Percentiles rank a stretch among this genome's conserved stretches.
These are phyloP conservation scores for Saturnispora hagleri DNA, from an alignment of 805 yeast genomes.

Conservation along the genomic window DNA sequence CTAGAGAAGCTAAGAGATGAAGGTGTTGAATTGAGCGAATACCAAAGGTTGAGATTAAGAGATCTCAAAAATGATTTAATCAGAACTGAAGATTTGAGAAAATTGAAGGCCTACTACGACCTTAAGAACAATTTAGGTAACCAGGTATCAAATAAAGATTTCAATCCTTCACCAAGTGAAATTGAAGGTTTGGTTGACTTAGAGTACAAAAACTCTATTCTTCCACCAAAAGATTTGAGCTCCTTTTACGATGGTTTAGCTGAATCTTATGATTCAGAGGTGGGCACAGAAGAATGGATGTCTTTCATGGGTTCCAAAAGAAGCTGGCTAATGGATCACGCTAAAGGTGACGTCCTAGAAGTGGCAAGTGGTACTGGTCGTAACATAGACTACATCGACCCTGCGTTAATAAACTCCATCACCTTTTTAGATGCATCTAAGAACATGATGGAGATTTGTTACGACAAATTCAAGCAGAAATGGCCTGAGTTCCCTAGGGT, in stretches of 20 bases:
- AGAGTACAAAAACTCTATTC: constrained; percentile 33
- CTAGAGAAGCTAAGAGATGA: constrained; percentile 23
- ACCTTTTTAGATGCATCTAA: constrained; percentile 81
- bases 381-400: constrained; percentile 67
- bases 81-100: constrained; percentile 55
- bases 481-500: constrained; percentile 64
- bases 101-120: constrained; percentile 48
- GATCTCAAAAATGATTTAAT: constrained; percentile 47
- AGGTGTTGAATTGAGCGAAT: constrained; percentile 43
- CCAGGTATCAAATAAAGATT: constrained; percentile 5
- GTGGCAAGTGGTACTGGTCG: constrained; percentile 96
- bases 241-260: constrained; percentile 72
- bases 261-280: constrained; percentile 67
- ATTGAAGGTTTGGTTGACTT: constrained; percentile 23
- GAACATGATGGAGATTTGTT: constrained; percentile 77
- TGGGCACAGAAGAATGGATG: constrained; percentile 63
- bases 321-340: constrained; percentile 69
- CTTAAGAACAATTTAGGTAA: constrained; percentile 28
- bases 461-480: constrained; percentile 56
- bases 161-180: constrained; percentile 30
- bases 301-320: constrained; percentile 56
- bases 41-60: constrained; percentile 53
- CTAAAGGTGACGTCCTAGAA: constrained; percentile 84
- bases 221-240: constrained; percentile 75
- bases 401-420: constrained; percentile 52